These are phyloP conservation scores for Rhododendron williamsianum DNA, from an alignment of 148 eudicot species.

Conservation along the genomic window DNA sequence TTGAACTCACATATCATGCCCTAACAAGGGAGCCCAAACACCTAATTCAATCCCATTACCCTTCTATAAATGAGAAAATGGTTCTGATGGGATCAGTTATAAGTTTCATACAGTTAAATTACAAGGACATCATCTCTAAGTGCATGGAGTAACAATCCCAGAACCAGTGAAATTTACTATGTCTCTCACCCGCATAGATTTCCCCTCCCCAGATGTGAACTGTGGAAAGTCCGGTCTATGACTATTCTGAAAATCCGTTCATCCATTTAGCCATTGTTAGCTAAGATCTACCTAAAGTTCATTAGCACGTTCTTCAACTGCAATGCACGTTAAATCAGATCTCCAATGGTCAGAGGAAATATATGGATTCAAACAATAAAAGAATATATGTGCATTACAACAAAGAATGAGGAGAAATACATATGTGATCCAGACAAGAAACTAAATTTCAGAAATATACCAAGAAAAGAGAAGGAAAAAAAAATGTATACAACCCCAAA, in stretches of 20 bases:
- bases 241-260: not conserved
- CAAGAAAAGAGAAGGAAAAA: not conserved
- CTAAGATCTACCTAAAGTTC: not conserved
- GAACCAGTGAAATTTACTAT: not conserved
- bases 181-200: not conserved
- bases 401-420: not conserved
- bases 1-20: not conserved
- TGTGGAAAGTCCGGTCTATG: not conserved
- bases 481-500: slow-evolving; percentile 1
- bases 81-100: not conserved
- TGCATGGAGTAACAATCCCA: not conserved
- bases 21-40: not conserved
- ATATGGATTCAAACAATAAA: not conserved
- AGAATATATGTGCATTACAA: not conserved
- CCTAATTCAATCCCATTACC: not conserved
- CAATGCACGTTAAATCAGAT: not conserved
- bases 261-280: not conserved
- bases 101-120: not conserved
- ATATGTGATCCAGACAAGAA: not conserved
- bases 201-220: not conserved
- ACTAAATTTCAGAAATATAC: not conserved
- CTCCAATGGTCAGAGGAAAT: not conserved
- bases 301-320: not conserved
- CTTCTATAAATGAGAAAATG: not conserved
- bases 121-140: not conserved